Base-by-base conservation (phyloP, 371 early-diverging fungal species). In the Apophysomyces variabilis region DNA sequence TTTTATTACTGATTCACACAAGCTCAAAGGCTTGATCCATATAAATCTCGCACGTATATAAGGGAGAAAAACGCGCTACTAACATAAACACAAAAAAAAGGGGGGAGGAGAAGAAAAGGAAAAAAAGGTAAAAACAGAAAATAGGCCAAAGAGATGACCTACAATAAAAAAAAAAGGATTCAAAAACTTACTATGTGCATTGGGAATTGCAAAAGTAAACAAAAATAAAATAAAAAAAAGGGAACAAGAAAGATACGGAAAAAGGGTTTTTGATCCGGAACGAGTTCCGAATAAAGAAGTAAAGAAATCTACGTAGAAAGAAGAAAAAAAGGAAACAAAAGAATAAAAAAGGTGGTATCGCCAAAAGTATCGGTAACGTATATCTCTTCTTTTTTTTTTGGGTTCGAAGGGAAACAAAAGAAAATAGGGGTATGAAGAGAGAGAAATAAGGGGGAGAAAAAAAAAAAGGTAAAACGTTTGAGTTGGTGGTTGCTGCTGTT, bases 181-280 rank as follows among this genome's bases (percentile, higher is more conserved):
- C 44, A 43, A 44, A 59, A 59, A 64, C 54, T 50, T 50, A 50
- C 54, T 50, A 50, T 50, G 54, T 50, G 54, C 54, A 50, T n/a
- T 21, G 18, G 21, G n/a, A 26, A 18, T 50, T n/a, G 18, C n/a
- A 50, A 50, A 50, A 50, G 54, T 50, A 50, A 50, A 50, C 9
- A 47, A 47, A 47, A 18, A 47, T 26, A 26, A 26, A 26, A 26
- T 1, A 26, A 57, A 45, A 59, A 60, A 13, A 36, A 66, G 43
- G 21, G 47, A 21, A 5, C 44, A 45, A 16, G 46, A 45, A 54
- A 57, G 16, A 46, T 45, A 56, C 26, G 8, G 12, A 12, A 58
- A 59, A 65, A 46, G 60, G 36, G 56, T 26, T 26, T 26, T 26
- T 26, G 32, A 26, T 58, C 47, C 21, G 21, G 38, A 64, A 26